Evolutionary conservation across 495 filamentous ascomycete genomes (phyloP).

Genomic region (Penicillium samsonianum): DNA sequence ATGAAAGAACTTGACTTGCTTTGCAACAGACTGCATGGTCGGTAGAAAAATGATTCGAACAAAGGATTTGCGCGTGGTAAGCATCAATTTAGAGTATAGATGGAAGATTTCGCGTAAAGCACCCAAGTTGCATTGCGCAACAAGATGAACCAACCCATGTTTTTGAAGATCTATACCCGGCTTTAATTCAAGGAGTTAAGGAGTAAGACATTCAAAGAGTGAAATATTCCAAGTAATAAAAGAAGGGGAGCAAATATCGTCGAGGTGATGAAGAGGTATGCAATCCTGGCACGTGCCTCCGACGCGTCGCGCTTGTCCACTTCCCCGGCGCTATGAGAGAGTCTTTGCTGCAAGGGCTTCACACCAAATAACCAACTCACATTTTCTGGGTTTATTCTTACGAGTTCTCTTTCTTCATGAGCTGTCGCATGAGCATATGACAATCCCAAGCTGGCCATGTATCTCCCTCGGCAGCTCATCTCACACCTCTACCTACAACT

Average conservation of each 20-base stretch:
- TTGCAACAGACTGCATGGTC: background rate
- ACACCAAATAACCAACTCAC: slow-evolving; percentile 11
- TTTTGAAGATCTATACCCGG: background rate
- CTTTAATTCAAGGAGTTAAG: slow-evolving; percentile 3
- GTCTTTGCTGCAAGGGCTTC: slow-evolving; percentile 13
- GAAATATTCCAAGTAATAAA: background rate
- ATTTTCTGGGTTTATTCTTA: slow-evolving; percentile 9
- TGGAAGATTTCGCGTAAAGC: background rate
- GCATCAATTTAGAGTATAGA: slow-evolving; percentile 1
- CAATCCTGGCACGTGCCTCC: slow-evolving; percentile 30
- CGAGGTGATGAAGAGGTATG: slow-evolving; percentile 32
- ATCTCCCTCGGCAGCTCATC: slow-evolving; percentile 87
- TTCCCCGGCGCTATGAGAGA: slow-evolving; percentile 20
- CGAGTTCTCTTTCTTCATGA: slow-evolving; percentile 22
- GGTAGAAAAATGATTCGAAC: background rate
- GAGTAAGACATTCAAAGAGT: slow-evolving; percentile 4
- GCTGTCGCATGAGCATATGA: slow-evolving; percentile 23
- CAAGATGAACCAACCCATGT: background rate
- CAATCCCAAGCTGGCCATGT: slow-evolving; percentile 61
- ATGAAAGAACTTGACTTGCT: slow-evolving; percentile 18
- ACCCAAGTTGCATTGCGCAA: background rate
- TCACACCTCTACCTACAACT: slow-evolving; percentile 89
- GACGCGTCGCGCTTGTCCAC: slow-evolving; percentile 30
- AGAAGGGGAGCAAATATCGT: slow-evolving; percentile 13
- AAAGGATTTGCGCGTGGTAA: background rate